phyloP scores from a whole-genome alignment of 2,329 filamentous ascomycete species.

The Claviceps humidiphila region DNA sequence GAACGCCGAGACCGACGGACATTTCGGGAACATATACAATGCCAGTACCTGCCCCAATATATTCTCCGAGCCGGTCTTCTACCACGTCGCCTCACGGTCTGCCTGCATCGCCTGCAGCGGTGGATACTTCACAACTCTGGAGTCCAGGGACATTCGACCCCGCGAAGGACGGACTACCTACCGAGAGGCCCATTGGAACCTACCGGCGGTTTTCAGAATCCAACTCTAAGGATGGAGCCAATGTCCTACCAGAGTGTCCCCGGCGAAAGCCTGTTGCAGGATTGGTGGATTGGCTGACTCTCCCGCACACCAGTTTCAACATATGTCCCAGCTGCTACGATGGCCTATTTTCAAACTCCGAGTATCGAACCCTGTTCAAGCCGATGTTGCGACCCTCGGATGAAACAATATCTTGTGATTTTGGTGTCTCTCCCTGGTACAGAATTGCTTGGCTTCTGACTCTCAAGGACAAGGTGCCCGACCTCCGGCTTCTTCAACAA shows the following conservation, averaged over 20 bases:
- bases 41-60: constrained; percentile 8
- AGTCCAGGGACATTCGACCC: constrained; percentile 33
- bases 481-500: constrained; percentile 55
- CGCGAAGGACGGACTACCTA: constrained; percentile 17
- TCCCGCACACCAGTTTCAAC: constrained; percentile 59
- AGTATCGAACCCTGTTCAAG: constrained; percentile 53
- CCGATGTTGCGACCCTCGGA: constrained; percentile 43
- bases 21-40: constrained; percentile 11
- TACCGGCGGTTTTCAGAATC: constrained; percentile 42
- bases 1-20: constrained; percentile 1
- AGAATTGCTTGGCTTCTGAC: constrained; percentile 74
- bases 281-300: constrained; percentile 67
- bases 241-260: constrained; percentile 53
- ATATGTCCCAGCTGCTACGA: constrained; percentile 74
- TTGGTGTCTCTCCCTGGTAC: constrained; percentile 67
- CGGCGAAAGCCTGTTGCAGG: constrained; percentile 48
- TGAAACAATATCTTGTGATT: constrained; percentile 57
- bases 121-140: constrained; percentile 24
- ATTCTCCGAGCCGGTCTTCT: background rate
- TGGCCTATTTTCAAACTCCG: constrained; percentile 52
- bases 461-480: constrained; percentile 51
- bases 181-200: constrained; percentile 29
- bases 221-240: constrained; percentile 9
- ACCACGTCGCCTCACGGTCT: background rate
- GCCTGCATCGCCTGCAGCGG: constrained; percentile 2